These are phyloP conservation scores for Auricularia cornea DNA, from an alignment of 768 basidiomycete genomes.

Conservation along the genomic window DNA sequence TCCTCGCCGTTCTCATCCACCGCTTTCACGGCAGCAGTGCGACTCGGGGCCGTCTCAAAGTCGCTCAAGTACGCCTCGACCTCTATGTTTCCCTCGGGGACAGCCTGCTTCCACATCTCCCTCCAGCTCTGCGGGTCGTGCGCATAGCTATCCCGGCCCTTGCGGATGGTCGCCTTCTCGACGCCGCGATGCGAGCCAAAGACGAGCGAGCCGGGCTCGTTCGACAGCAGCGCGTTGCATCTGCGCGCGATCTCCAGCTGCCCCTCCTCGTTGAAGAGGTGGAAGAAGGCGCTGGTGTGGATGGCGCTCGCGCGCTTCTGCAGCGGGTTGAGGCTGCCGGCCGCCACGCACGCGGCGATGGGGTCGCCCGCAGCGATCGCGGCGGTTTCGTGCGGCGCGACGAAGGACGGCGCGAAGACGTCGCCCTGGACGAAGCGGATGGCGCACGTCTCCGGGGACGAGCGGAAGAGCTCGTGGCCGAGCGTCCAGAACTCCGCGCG, in stretches of 20 bases:
- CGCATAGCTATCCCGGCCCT: not conserved
- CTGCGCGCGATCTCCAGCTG: constrained; percentile 35
- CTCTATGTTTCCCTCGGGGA: too few relatives aligned
- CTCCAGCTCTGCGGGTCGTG: not conserved
- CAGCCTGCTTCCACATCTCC: not conserved
- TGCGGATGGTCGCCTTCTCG: not conserved
- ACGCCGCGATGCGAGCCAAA: constrained; percentile 31
- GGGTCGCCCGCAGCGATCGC: not conserved
- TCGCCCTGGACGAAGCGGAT: constrained; percentile 9
- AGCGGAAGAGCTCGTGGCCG: constrained; percentile 13
- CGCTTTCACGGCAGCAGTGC: too few relatives aligned
- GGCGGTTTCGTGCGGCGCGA: not conserved
- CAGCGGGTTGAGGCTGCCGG: constrained; percentile 1
- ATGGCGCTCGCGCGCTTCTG: constrained; percentile 12
- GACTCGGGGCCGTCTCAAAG: too few relatives aligned
- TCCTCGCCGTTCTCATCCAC: too few relatives aligned
- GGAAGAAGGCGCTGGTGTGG: constrained; percentile 16
- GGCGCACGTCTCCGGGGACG: constrained; percentile 4
- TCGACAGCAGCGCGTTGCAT: constrained; percentile 36
- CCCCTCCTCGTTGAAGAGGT: constrained; percentile 34
- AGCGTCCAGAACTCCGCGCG: constrained; percentile 11
- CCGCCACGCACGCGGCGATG: not conserved
- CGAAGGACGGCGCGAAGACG: not conserved
- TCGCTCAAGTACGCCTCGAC: too few relatives aligned
- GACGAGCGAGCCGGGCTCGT: constrained; percentile 36